Conservation (phyloP, 1,139 yeast species). For the Pichia sp. region DNA sequence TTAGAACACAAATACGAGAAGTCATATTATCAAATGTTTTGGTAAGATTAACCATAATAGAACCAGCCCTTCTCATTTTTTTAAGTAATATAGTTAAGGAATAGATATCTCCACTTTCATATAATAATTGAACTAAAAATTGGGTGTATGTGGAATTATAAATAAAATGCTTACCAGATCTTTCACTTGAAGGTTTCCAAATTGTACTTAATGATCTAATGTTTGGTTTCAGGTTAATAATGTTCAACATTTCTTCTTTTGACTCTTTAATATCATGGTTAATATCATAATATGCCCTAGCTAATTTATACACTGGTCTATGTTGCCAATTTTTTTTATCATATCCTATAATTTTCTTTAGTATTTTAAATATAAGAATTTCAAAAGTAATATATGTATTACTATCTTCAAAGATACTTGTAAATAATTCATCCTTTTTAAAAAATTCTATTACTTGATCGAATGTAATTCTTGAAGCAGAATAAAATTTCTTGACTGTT, state of each 20-base stretch:
- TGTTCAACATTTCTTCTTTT: conserved; percentile 52
- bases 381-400: not conserved
- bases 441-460: conserved; percentile 38
- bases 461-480: conserved; percentile 32
- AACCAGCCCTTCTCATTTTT: conserved; percentile 66
- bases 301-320: conserved; percentile 70
- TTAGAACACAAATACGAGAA: conserved; percentile 44
- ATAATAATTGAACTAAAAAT: conserved; percentile 55
- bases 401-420: conserved; percentile 10
- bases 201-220: conserved; percentile 72
- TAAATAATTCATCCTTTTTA: conserved; percentile 32
- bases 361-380: not conserved
- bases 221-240: conserved; percentile 61
- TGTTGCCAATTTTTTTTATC: conserved; percentile 95
- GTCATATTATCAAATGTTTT: conserved; percentile 59
- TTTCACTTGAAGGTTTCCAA: conserved; percentile 89
- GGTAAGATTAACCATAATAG: conserved; percentile 61
- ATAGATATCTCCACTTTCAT: conserved; percentile 49
- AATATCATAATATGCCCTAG: conserved; percentile 54
- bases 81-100: conserved; percentile 57
- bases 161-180: conserved; percentile 89
- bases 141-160: conserved; percentile 67
- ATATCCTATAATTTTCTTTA: conserved; percentile 26
- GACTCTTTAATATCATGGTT: conserved; percentile 51
- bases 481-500: conserved; percentile 51